phyloP scores from a whole-genome alignment of 352 stramenopile genomes.

The Globisporangium perplexum region DNA sequence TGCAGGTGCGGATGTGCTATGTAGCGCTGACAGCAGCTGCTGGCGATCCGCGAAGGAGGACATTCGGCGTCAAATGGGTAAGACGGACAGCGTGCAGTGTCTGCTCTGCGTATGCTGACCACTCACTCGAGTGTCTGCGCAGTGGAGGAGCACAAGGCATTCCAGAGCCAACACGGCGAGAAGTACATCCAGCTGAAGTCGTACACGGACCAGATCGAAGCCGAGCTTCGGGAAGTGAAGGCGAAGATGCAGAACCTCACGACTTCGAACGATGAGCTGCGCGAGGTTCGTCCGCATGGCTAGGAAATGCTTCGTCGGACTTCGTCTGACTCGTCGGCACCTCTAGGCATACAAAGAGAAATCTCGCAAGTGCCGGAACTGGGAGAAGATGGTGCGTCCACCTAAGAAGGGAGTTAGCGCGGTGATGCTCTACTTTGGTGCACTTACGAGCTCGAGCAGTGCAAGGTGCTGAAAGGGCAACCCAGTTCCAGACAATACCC shows the following conservation, averaged over 20 bases:
- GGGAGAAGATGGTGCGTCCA: conserved; percentile 79
- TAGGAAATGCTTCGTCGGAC: neutral
- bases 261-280: conserved; percentile 71
- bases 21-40: neutral
- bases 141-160: conserved; percentile 80
- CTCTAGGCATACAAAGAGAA: conserved; percentile 83
- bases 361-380: conserved; percentile 79
- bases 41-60: conserved; percentile 34
- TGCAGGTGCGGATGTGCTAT: neutral
- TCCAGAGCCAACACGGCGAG: conserved; percentile 75
- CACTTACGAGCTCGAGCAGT: conserved; percentile 23
- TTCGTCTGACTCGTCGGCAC: neutral
- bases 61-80: conserved; percentile 71
- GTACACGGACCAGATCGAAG: conserved; percentile 82
- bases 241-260: conserved; percentile 68
- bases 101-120: neutral
- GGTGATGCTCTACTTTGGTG: neutral
- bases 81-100: neutral
- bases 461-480: conserved; percentile 65
- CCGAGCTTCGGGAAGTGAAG: conserved; percentile 75
- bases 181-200: conserved; percentile 87
- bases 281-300: conserved; percentile 32
- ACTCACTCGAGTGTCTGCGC: neutral
- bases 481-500: conserved; percentile 41
- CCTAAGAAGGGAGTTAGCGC: too few species aligned